These are phyloP conservation scores for Aspergillus sp. DNA, from an alignment of 2,329 filamentous ascomycete species.

Conservation along the genomic window DNA sequence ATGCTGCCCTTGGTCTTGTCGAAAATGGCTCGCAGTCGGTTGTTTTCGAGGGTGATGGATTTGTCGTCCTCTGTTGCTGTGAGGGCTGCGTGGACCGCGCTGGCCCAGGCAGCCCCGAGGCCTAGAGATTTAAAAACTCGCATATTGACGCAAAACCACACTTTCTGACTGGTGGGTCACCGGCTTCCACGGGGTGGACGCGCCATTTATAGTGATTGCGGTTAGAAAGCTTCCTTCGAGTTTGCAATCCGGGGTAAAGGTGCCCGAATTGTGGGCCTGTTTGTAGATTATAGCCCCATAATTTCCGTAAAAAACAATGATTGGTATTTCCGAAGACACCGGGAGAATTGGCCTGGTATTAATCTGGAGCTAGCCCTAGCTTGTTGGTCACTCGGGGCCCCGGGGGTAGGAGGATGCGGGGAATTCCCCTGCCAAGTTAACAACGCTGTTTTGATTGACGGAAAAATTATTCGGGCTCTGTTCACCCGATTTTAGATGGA, in stretches of 20 bases:
- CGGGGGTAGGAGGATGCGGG: slow-evolving; percentile 12
- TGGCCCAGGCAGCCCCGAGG: slow-evolving; percentile 8
- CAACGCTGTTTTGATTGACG: slow-evolving; percentile 10
- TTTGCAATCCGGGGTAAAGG: slow-evolving; percentile 3
- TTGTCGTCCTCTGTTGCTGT: slow-evolving; percentile 20
- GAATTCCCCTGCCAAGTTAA: slow-evolving; percentile 9
- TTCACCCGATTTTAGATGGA: slow-evolving; percentile 14
- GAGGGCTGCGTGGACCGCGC: slow-evolving; percentile 17
- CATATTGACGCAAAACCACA: slow-evolving; percentile 5
- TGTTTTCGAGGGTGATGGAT: slow-evolving; percentile 41
- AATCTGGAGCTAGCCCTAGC: neutral
- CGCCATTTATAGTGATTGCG: neutral
- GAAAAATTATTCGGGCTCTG: slow-evolving; percentile 20
- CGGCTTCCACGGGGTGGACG: too few relatives aligned
- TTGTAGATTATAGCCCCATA: neutral
- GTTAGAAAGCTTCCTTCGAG: neutral
- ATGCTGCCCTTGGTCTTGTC: slow-evolving; percentile 46
- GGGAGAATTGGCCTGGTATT: neutral
- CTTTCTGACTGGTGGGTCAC: too few relatives aligned
- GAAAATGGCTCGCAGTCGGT: slow-evolving; percentile 46
- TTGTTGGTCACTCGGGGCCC: neutral
- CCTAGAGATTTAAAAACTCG: slow-evolving; percentile 1
- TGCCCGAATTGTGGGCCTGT: slow-evolving; percentile 4
- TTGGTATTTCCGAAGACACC: too few relatives aligned
- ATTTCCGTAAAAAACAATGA: neutral